phyloP scores from a whole-genome alignment of 305 asterid species.

The Solanum hybrid region DNA sequence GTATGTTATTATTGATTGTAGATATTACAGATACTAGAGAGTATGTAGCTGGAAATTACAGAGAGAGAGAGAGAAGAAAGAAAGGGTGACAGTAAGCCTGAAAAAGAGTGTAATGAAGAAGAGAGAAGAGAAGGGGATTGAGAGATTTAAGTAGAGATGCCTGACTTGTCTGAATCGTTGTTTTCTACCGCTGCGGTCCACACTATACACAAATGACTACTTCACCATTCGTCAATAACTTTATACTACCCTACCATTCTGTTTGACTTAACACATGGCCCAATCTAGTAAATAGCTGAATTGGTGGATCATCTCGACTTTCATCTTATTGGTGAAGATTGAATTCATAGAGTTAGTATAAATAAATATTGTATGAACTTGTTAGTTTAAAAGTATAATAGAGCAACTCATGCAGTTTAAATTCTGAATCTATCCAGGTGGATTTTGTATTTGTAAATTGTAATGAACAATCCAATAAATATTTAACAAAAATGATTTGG shows the following conservation, averaged over 20 bases:
- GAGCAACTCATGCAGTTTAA: too few relatives aligned
- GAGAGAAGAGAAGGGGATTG: neutral
- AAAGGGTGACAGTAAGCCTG: neutral
- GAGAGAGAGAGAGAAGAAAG: neutral
- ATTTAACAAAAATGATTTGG: neutral
- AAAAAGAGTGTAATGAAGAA: neutral
- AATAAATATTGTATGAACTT: too few relatives aligned
- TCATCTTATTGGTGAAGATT: too few relatives aligned
- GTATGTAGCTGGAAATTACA: neutral
- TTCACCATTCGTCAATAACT: neutral
- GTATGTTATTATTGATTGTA: neutral
- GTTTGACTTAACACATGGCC: neutral
- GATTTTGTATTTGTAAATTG: neutral
- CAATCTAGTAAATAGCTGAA: neutral
- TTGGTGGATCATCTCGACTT: neutral
- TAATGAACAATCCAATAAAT: neutral
- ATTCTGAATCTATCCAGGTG: too few relatives aligned
- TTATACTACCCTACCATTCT: neutral
- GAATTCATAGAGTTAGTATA: too few relatives aligned
- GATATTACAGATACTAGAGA: neutral
- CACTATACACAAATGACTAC: neutral
- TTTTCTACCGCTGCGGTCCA: neutral
- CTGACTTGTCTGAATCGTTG: neutral
- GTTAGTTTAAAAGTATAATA: too few relatives aligned
- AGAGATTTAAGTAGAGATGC: neutral